These are phyloP conservation scores for Ophiocordyceps camponoti-leonardi DNA, from an alignment of 2,329 filamentous ascomycete species.

Conservation along the genomic window DNA sequence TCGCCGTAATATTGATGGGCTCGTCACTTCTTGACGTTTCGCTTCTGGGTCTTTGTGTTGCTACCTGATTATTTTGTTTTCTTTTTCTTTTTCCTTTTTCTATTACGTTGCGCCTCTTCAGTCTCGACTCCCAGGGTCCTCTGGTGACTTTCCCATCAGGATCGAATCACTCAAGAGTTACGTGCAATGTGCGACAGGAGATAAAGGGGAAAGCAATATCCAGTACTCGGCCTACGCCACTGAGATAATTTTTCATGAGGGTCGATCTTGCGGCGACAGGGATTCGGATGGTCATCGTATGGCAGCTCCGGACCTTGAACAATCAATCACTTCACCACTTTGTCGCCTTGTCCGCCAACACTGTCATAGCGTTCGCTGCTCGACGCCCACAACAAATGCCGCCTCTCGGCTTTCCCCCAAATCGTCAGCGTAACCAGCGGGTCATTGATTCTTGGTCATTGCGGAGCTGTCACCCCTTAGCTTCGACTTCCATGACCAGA, in stretches of 20 bases:
- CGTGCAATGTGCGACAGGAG: conserved; percentile 19
- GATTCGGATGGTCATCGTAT: conserved; percentile 19
- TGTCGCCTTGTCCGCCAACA: conserved; percentile 18
- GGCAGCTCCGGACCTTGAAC: conserved; percentile 21
- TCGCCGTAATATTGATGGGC: conserved; percentile 1
- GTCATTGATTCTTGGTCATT: conserved; percentile 16
- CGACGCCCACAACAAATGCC: conserved; percentile 16
- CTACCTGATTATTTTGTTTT: conserved; percentile 4
- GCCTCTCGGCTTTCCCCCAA: conserved; percentile 10
- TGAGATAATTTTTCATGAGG: conserved; percentile 14
- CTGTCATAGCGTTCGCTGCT: conserved; percentile 19
- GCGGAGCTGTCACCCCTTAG: conserved; percentile 10
- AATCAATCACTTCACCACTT: conserved; percentile 22
- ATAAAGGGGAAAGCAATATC: conserved; percentile 16
- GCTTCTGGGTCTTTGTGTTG: conserved; percentile 11
- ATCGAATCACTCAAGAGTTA: conserved; percentile 18
- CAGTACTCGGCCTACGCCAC: conserved; percentile 17
- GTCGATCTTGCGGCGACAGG: conserved; percentile 19
- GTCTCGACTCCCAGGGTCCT: conserved; percentile 12
- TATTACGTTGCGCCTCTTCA: conserved; percentile 10
- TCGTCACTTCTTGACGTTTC: conserved; percentile 5
- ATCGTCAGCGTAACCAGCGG: conserved; percentile 15
- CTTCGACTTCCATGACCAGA: conserved; percentile 12
- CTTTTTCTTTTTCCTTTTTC: conserved; percentile 5
- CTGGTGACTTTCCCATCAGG: conserved; percentile 11